A percentile compares a stretch with the other conserved stretches of the same genome.
Conservation (phyloP, 371 early-diverging fungal genomes). For the Batkoa obscura region DNA sequence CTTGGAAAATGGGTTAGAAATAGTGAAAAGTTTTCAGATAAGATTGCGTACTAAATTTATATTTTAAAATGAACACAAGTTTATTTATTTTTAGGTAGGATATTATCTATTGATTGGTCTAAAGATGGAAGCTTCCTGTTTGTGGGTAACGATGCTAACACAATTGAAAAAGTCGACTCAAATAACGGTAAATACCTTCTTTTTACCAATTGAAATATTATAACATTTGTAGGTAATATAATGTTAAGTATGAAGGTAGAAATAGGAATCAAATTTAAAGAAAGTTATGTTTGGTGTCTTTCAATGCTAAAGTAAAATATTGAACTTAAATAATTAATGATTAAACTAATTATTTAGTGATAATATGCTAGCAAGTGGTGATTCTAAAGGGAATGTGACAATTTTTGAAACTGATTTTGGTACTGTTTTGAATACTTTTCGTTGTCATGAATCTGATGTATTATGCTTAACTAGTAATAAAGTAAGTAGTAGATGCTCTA, state of each 20-base stretch:
- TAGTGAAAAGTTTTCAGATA: constrained; percentile 13
- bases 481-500: constrained; percentile 8
- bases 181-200: constrained; percentile 14
- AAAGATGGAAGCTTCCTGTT: constrained; percentile 46
- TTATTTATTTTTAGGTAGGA: constrained; percentile 22
- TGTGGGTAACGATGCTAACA: constrained; percentile 67
- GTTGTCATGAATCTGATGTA: constrained; percentile 70
- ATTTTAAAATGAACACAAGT: not conserved
- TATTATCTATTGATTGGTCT: constrained; percentile 73
- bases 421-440: constrained; percentile 43
- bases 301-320: constrained; percentile 20
- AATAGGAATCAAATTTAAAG: constrained; percentile 22
- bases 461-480: constrained; percentile 51
- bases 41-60: constrained; percentile 5
- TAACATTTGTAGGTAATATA: constrained; percentile 19
- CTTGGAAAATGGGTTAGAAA: constrained; percentile 48
- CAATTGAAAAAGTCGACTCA: constrained; percentile 53
- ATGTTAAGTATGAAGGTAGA: constrained; percentile 52
- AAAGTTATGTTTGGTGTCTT: constrained; percentile 42
- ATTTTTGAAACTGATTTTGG: constrained; percentile 65
- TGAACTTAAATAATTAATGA: not conserved
- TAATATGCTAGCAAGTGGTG: constrained; percentile 69
- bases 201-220: not conserved
- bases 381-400: constrained; percentile 70
- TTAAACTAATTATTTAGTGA: constrained; percentile 14